Conservation (phyloP, 306 rosid genomes). For the Canavalia gladiata region DNA sequence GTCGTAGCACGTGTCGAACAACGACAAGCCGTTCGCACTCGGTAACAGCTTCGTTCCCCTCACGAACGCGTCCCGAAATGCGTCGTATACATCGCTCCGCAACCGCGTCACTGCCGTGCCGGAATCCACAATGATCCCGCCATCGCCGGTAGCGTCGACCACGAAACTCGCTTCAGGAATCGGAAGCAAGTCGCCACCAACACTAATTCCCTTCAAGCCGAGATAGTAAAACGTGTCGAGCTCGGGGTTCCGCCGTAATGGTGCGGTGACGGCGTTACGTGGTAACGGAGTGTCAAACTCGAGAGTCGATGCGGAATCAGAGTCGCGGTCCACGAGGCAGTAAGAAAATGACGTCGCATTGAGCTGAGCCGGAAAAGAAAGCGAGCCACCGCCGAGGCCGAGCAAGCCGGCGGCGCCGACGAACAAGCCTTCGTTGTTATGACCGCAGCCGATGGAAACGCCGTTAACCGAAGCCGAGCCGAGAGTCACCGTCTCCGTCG, state of each 20-base stretch:
- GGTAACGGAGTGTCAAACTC: constrained; percentile 71
- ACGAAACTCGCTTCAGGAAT: constrained; percentile 59
- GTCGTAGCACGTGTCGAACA: constrained; percentile 88
- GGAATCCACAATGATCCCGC: constrained; percentile 85
- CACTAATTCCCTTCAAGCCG: constrained; percentile 71
- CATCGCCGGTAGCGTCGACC: constrained; percentile 60
- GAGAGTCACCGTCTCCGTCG: constrained; percentile 73
- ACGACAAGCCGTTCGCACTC: constrained; percentile 55
- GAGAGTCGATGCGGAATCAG: constrained; percentile 78
- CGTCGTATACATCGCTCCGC: constrained; percentile 63
- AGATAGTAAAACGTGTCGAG: constrained; percentile 77
- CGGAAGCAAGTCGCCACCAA: constrained; percentile 68
- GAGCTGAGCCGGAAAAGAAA: constrained; percentile 82
- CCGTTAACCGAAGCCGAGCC: constrained; percentile 54
- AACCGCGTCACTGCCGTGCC: constrained; percentile 96
- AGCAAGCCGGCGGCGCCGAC: constrained; percentile 90
- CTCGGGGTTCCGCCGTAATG: constrained; percentile 63
- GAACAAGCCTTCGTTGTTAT: constrained; percentile 83
- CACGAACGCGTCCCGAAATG: constrained; percentile 69
- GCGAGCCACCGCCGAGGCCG: constrained; percentile 87
- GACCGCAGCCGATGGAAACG: constrained; percentile 88
- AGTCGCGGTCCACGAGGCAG: constrained; percentile 90
- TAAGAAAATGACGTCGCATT: constrained; percentile 79
- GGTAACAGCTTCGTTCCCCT: constrained; percentile 55
- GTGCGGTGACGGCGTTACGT: constrained; percentile 70